Evolutionary conservation across 2,329 filamentous ascomycete genomes (phyloP), one percentile per base, ranked within the genome.

Genomic region (Gnomoniopsis sp.): DNA sequence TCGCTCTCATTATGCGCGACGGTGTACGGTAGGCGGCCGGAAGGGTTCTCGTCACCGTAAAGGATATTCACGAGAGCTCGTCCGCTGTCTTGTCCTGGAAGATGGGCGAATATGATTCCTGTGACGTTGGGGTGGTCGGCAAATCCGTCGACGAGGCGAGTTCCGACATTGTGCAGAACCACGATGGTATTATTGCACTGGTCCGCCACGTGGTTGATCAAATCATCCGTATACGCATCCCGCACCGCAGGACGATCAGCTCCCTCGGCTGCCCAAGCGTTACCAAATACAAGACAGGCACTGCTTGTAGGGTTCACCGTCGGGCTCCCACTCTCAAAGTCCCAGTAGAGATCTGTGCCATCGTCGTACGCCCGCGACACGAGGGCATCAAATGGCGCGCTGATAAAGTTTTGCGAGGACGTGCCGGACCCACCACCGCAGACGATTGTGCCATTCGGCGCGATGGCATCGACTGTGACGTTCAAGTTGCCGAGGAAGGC

Each of bases 181-280:
- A 88, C 86, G 19, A 89, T 76, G 1, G 86, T 88, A 60, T 84
- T 87, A 62, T 75, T 77, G 70, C 85, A 89, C 22, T 76, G 74
- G 10, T 75, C 71, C 0, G 87, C 86, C 0, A 89, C 84, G 49
- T 81, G 77, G 1, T 71, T 72, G 48, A 88, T 78, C 0, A 88
- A 72, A 0, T 70, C 71, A 62, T 89, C 85, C 1, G 82, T 86
- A 54, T 84, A 84, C 59, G 88, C 87, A 68, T 93, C 90, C 33
- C 80, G 78, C 44, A 90, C 75, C 7, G 78, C 79, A 0, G 82
- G 75, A 49, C 85, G 79, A 59, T 90, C 80, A 63, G 81, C 88
- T 1, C 88, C 89, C 72, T 96, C 91, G 1, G 88, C 86, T 1
- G 88, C 84, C 71, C 88, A 90, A 7, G 79, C 82, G 67, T 89